phyloP scores from a whole-genome alignment of 768 basidiomycete species.

The Boletellus ananas region DNA sequence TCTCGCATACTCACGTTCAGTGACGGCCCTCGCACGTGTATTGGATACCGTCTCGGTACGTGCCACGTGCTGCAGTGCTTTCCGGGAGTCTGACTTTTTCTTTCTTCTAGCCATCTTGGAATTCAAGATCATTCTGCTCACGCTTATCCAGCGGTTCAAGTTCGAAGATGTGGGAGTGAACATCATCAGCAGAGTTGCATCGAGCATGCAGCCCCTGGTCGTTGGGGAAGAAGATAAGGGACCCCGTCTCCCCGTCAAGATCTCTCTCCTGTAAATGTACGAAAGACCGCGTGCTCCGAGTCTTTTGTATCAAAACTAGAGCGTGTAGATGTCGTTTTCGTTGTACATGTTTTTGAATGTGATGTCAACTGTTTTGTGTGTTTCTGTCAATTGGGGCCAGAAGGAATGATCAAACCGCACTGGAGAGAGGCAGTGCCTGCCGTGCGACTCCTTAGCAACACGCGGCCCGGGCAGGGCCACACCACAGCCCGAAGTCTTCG shows the following conservation, averaged over 20 bases:
- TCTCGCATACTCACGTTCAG: slow-evolving; percentile 5
- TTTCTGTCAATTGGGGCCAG: too few relatives aligned
- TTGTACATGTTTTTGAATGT: not conserved
- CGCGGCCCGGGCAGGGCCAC: too few relatives aligned
- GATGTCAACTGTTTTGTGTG: too few relatives aligned
- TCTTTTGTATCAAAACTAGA: too few relatives aligned
- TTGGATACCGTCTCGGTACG: slow-evolving; percentile 5
- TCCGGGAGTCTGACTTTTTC: too few relatives aligned
- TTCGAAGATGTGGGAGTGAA: not conserved
- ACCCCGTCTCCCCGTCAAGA: slow-evolving; percentile 1
- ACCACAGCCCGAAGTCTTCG: too few relatives aligned
- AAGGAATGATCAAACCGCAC: too few relatives aligned
- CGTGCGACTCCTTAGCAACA: too few relatives aligned
- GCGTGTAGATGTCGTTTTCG: too few relatives aligned
- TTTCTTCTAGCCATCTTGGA: slow-evolving; percentile 1
- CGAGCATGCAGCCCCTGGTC: slow-evolving; percentile 9
- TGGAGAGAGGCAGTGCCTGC: too few relatives aligned
- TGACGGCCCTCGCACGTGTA: slow-evolving; percentile 7
- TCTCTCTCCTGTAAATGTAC: not conserved
- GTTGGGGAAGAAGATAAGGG: slow-evolving; percentile 3
- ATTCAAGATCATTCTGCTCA: slow-evolving; percentile 5
- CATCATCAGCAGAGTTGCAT: not conserved
- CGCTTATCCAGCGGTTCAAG: not conserved
- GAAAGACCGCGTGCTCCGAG: too few relatives aligned
- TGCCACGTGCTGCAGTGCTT: too few relatives aligned